These are phyloP conservation scores for Agastache rugosa DNA, from an alignment of 257 asterid species.

Conservation along the genomic window DNA sequence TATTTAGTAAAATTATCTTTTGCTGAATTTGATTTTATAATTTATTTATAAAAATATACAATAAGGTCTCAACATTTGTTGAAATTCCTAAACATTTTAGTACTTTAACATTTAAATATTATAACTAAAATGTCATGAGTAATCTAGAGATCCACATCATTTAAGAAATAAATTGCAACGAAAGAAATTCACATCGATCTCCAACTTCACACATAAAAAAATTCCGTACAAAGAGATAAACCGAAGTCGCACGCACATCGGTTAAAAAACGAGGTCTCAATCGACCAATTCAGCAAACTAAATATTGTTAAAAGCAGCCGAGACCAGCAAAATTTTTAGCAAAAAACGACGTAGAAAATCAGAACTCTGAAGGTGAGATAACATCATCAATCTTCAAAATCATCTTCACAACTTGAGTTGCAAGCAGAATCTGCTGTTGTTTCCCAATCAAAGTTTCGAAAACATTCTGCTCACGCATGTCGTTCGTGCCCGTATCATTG, in stretches of 20 bases:
- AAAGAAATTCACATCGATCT: too few relatives aligned
- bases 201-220: too few relatives aligned
- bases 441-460: conserved; percentile 87
- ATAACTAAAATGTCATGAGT: too few relatives aligned
- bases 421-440: conserved; percentile 85
- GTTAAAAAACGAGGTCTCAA: conserved; percentile 15
- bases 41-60: too few relatives aligned
- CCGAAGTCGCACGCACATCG: not conserved
- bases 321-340: conserved; percentile 34
- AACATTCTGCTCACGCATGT: conserved; percentile 88
- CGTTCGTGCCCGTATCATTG: conserved; percentile 83
- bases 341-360: conserved; percentile 35
- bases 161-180: too few relatives aligned
- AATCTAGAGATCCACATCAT: too few relatives aligned
- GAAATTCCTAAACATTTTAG: too few relatives aligned
- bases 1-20: too few relatives aligned
- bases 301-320: conserved; percentile 4
- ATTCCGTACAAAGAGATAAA: not conserved
- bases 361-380: conserved; percentile 75
- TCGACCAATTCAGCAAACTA: conserved; percentile 26
- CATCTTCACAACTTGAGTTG: conserved; percentile 93
- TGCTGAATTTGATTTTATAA: too few relatives aligned
- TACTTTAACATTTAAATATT: too few relatives aligned
- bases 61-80: too few relatives aligned
- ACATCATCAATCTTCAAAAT: conserved; percentile 86